Evolutionary conservation across 2,329 filamentous ascomycete genomes (phyloP).

Genomic region (Claviceps purpurea): DNA sequence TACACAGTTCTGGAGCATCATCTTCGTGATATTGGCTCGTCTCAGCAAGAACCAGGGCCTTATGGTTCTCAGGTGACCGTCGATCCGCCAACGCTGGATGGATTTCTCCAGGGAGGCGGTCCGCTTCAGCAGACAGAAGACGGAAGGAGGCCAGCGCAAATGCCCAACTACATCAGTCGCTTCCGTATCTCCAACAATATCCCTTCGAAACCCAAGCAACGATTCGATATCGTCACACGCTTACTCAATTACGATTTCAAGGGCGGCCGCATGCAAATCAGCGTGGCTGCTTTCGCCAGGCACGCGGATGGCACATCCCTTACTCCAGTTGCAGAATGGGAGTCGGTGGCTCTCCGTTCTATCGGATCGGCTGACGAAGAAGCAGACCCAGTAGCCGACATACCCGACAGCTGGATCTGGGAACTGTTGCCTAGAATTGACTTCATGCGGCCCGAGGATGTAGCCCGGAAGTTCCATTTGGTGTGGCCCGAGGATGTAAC

Average conservation of each 20-base stretch:
- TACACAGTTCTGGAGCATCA: slow-evolving; percentile 11
- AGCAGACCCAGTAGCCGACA: slow-evolving; percentile 7
- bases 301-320: slow-evolving; percentile 1
- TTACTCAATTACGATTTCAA: slow-evolving; percentile 13
- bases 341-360: slow-evolving; percentile 8
- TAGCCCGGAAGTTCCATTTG: slow-evolving; percentile 14
- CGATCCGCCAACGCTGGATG: slow-evolving; percentile 16
- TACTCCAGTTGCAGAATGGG: slow-evolving; percentile 13
- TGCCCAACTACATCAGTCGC: slow-evolving; percentile 18
- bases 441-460: slow-evolving; percentile 8
- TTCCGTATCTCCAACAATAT: slow-evolving; percentile 18
- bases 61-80: slow-evolving; percentile 13
- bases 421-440: slow-evolving; percentile 12
- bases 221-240: slow-evolving; percentile 13
- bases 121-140: slow-evolving; percentile 11
- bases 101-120: slow-evolving; percentile 13
- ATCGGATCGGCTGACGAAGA: slow-evolving; percentile 3
- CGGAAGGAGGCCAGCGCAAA: slow-evolving; percentile 12
- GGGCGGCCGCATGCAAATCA: slow-evolving; percentile 12
- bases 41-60: background rate
- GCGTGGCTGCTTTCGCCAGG: slow-evolving; percentile 14
- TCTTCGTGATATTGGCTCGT: slow-evolving; percentile 11
- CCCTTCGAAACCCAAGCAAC: slow-evolving; percentile 7
- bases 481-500: slow-evolving; percentile 11
- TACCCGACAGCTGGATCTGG: slow-evolving; percentile 13